Evolutionary conservation across 2,329 filamentous ascomycete species (phyloP), one percentile per base, ranked within the genome.

Genomic region (Penicillium corylophilum): DNA sequence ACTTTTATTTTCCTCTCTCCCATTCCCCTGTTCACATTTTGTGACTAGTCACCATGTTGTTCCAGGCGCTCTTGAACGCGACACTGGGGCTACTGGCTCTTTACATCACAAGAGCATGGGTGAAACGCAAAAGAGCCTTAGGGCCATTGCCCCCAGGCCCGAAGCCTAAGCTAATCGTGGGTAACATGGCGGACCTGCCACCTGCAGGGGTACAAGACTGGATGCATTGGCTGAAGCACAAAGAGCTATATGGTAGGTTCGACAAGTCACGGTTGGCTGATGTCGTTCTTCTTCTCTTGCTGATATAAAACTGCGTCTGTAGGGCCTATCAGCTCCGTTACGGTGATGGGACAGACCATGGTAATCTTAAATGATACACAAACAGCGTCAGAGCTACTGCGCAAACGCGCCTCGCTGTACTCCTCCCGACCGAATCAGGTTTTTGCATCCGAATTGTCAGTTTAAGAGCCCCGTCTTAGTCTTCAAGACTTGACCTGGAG

Each of bases 141-240:
- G 26, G 26, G 26, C 26, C 26, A 28, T 10, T 28, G 7, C 26
- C 26, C 26, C 26, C 26, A 28, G 26, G 26, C 9, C 26, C 26
- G 12, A 8, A 3, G 12, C 26, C 26, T 10, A 28, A 10, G 26
- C 26, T 10, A 5, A 28, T 28, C 26, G 26, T 28, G 26, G 80
- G 80, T 4, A 82, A 82, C 56, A 53, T 81, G 13, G 54, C 59
- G 1, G 78, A 82, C 55, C 63, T 82, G 8, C 79, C 79, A 1
- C 64, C 70, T 0, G 44, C 65, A 13, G 70, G 68, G 0, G 57
- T 56, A 36, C 69, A 67, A 13, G 75, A 77, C 46, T 74, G 65
- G 59, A 57, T 70, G n/a, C 74, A 78, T 50, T 78, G 75, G 74
- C 50, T 72, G 2, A 65, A 77, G 41, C 70, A 75, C 51, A 77